Evolutionary conservation across 768 basidiomycete genomes (phyloP).

Genomic region (Termitomyces sp.): DNA sequence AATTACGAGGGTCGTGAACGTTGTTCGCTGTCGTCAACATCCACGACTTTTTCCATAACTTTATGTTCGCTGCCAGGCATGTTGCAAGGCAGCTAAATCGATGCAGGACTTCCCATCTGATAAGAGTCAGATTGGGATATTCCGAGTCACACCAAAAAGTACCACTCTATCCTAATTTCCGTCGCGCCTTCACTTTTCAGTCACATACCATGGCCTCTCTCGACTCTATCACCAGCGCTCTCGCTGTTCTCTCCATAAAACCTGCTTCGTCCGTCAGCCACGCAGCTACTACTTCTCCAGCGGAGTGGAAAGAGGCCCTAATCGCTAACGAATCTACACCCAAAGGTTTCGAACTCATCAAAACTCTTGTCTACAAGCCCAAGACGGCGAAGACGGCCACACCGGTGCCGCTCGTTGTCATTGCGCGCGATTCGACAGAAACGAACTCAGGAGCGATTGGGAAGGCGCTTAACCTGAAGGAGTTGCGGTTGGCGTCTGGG

Average conservation of each 20-base stretch:
- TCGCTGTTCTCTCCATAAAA: slow-evolving; percentile 52
- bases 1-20: slow-evolving; percentile 12
- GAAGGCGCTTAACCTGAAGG: slow-evolving; percentile 82
- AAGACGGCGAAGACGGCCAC: slow-evolving; percentile 90
- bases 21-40: slow-evolving; percentile 16
- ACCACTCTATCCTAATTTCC: slow-evolving; percentile 15
- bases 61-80: slow-evolving; percentile 29
- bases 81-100: slow-evolving; percentile 27
- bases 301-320: slow-evolving; percentile 74
- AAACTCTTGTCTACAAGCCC: slow-evolving; percentile 93
- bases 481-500: slow-evolving; percentile 79
- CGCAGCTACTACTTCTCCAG: slow-evolving; percentile 60
- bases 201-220: slow-evolving; percentile 28
- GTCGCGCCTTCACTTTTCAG: slow-evolving; percentile 11
- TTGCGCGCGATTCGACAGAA: slow-evolving; percentile 84
- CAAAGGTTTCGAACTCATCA: slow-evolving; percentile 66
- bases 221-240: slow-evolving; percentile 35
- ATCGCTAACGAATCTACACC: slow-evolving; percentile 48
- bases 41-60: slow-evolving; percentile 11
- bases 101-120: slow-evolving; percentile 25
- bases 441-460: slow-evolving; percentile 73
- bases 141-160: slow-evolving; percentile 32
- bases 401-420: slow-evolving; percentile 81
- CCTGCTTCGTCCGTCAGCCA: slow-evolving; percentile 55
- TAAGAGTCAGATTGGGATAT: slow-evolving; percentile 34